A percentile compares a stretch with the other conserved stretches of the same genome.
Evolutionary conservation across 306 rosid species (phyloP).

Genomic region (Sesbania bispinosa): DNA sequence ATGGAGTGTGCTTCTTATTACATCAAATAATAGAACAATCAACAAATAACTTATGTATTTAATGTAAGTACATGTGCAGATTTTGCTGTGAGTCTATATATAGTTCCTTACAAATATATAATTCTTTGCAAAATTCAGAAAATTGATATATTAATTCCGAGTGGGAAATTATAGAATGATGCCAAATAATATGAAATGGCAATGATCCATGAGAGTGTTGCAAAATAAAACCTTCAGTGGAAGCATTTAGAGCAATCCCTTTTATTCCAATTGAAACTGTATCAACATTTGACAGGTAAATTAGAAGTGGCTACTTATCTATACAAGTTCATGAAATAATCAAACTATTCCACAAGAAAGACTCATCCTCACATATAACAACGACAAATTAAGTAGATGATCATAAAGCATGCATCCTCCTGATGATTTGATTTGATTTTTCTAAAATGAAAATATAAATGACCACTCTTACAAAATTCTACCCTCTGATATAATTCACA

Average conservation of each 20-base stretch:
- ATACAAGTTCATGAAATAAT: neutral
- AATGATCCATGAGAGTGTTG: neutral
- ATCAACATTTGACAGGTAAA: neutral
- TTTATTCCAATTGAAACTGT: neutral
- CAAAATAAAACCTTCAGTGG: neutral
- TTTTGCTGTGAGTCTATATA: neutral
- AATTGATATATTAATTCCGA: neutral
- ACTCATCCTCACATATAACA: neutral
- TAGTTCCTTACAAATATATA: neutral
- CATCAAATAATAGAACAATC: neutral
- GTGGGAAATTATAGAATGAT: neutral
- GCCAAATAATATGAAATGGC: neutral
- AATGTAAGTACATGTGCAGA: neutral
- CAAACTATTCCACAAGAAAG: neutral
- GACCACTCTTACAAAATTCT: conserved; percentile 44
- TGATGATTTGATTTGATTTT: conserved; percentile 25
- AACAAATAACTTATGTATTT: neutral
- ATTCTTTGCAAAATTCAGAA: neutral
- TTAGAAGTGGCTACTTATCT: neutral
- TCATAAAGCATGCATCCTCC: neutral
- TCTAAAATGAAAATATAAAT: conserved; percentile 29
- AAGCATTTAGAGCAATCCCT: neutral
- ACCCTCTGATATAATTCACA: conserved; percentile 41
- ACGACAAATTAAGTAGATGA: neutral
- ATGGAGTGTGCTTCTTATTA: conserved; percentile 4